phyloP scores from a whole-genome alignment of 805 yeast genomes.

The Starmerella stigmatis region DNA sequence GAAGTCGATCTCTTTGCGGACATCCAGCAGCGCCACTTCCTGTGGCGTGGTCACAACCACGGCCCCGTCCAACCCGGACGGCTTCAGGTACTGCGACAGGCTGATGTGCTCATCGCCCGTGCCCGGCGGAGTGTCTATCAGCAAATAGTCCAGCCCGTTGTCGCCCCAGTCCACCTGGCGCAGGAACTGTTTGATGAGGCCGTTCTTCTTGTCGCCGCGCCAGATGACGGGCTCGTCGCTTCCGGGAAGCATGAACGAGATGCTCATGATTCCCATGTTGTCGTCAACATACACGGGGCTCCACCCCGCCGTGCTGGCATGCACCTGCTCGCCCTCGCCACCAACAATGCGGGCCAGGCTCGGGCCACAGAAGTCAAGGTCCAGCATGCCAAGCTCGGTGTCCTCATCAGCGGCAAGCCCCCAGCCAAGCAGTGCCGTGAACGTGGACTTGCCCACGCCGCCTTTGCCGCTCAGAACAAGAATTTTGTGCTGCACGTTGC shows the following conservation, averaged over 20 bases:
- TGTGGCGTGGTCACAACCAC: conserved; percentile 93
- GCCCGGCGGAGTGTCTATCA: conserved; percentile 97
- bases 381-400: conserved; percentile 91
- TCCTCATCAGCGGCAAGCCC: conserved; percentile 69
- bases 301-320: conserved; percentile 88
- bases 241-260: conserved; percentile 88
- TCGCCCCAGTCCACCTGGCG: conserved; percentile 93
- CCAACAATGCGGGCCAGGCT: conserved; percentile 93
- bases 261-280: conserved; percentile 89
- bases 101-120: conserved; percentile 95
- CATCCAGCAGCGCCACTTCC: conserved; percentile 91
- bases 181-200: conserved; percentile 82
- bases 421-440: conserved; percentile 94
- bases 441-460: conserved; percentile 93
- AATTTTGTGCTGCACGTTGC: conserved; percentile 63
- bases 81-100: conserved; percentile 77
- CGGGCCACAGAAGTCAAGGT: conserved; percentile 95
- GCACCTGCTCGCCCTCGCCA: conserved; percentile 73
- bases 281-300: conserved; percentile 94
- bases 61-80: conserved; percentile 91
- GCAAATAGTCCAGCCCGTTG: conserved; percentile 51
- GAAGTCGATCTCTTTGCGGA: conserved; percentile 89
- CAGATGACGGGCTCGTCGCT: conserved; percentile 90
- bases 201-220: conserved; percentile 95
- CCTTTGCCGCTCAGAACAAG: conserved; percentile 61